These are phyloP conservation scores for Colletotrichum eremochloae DNA, from an alignment of 2,329 filamentous ascomycete species.

Conservation along the genomic window DNA sequence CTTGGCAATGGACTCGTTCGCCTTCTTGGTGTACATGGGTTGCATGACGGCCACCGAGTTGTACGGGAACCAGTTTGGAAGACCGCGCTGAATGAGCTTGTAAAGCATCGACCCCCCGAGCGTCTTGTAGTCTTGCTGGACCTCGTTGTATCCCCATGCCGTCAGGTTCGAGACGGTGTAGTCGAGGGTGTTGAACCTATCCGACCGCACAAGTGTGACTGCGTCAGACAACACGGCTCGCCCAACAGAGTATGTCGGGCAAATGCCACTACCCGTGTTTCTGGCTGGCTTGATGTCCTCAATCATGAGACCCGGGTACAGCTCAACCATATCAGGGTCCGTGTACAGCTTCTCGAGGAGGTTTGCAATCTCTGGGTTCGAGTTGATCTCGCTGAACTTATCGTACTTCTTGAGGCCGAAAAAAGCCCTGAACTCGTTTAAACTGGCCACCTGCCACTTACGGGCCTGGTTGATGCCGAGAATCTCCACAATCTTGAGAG, in stretches of 20 bases:
- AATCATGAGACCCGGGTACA: constrained; percentile 77
- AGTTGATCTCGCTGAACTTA: constrained; percentile 71
- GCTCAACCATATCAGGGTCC: constrained; percentile 75
- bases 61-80: constrained; percentile 54
- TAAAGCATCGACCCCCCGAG: constrained; percentile 60
- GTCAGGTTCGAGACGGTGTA: constrained; percentile 58
- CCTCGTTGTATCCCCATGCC: constrained; percentile 60
- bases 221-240: constrained; percentile 72
- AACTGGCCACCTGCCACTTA: constrained; percentile 70
- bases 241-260: constrained; percentile 66
- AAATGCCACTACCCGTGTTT: constrained; percentile 65
- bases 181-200: constrained; percentile 70
- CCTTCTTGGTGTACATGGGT: constrained; percentile 59
- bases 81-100: constrained; percentile 60
- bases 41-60: constrained; percentile 61
- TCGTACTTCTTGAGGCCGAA: constrained; percentile 70
- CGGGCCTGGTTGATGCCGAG: constrained; percentile 73
- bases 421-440: constrained; percentile 76
- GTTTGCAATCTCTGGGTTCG: constrained; percentile 67
- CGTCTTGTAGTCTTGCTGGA: constrained; percentile 53
- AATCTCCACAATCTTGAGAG: constrained; percentile 72
- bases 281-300: constrained; percentile 68
- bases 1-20: constrained; percentile 55
- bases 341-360: constrained; percentile 71
- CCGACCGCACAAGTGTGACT: constrained; percentile 69